Conservation (phyloP, 768 basidiomycete species). For the Panaeolus cyanescens region DNA sequence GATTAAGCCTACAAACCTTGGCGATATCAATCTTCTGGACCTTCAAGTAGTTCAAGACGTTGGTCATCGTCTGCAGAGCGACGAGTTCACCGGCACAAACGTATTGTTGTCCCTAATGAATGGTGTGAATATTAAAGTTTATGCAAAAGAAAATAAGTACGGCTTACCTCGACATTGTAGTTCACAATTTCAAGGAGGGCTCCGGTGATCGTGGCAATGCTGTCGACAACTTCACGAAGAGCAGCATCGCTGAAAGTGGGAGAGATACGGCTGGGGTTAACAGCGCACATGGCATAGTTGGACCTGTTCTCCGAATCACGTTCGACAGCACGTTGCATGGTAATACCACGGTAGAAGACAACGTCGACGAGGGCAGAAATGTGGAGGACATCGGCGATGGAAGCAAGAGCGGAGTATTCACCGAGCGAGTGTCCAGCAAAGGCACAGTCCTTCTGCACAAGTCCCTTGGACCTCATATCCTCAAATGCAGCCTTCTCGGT, state of each 20-base stretch:
- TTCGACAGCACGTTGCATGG: conserved; percentile 99
- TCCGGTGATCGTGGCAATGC: conserved; percentile 74
- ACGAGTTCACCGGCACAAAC: conserved; percentile 97
- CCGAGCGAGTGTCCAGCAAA: conserved; percentile 99
- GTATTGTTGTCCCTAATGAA: conserved; percentile 92
- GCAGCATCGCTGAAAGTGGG: conserved; percentile 94
- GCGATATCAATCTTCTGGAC: conserved; percentile 92
- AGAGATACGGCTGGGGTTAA: conserved; percentile 94
- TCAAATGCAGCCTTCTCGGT: conserved; percentile 99
- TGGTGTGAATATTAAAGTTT: conserved; percentile 7
- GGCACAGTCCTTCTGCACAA: conserved; percentile 88
- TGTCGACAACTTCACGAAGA: conserved; percentile 95
- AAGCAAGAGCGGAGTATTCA: conserved; percentile 97
- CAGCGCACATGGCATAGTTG: conserved; percentile 99
- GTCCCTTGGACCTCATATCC: conserved; percentile 95
- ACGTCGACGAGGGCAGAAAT: conserved; percentile 96
- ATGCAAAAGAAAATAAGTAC: neutral
- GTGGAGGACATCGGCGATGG: conserved; percentile 94
- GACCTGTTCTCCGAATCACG: conserved; percentile 91
- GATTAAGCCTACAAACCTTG: conserved; percentile 57
- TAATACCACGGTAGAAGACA: conserved; percentile 99
- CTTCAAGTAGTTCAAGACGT: conserved; percentile 96
- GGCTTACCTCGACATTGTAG: conserved; percentile 83
- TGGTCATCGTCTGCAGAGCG: conserved; percentile 91
- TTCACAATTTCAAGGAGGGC: conserved; percentile 97